Conservation (phyloP, 495 filamentous ascomycete species). For the Neurospora sp. region DNA sequence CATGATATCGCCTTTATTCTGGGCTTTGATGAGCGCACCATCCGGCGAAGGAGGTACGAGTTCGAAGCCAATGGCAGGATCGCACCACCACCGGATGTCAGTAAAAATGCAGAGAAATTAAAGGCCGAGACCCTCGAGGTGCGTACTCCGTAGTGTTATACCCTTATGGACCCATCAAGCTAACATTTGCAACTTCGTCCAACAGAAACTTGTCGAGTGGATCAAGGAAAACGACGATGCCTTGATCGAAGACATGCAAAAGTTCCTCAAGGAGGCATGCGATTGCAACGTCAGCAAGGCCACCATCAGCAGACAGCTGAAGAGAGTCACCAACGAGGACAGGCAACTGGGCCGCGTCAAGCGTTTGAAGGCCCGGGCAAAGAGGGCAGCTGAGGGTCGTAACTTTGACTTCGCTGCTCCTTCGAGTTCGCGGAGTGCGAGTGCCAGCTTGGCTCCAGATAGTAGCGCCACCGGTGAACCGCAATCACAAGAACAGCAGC, state of each 20-base stretch:
- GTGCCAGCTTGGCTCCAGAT: constrained; percentile 7
- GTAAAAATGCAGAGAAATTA: constrained; percentile 24
- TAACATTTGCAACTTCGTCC: not conserved
- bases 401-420: not conserved
- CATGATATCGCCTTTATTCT: constrained; percentile 18
- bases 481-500: constrained; percentile 2
- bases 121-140: constrained; percentile 18
- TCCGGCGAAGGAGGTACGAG: constrained; percentile 16
- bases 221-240: constrained; percentile 18
- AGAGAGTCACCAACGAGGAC: constrained; percentile 2
- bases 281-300: constrained; percentile 14
- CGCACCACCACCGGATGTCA: constrained; percentile 12
- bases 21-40: constrained; percentile 13
- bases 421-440: constrained; percentile 3
- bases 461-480: not conserved
- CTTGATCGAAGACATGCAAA: constrained; percentile 21
- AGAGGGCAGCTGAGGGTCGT: not conserved
- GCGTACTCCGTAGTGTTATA: not conserved
- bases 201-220: constrained; percentile 19
- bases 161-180: not conserved
- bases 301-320: constrained; percentile 11
- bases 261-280: constrained; percentile 13
- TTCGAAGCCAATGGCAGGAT: constrained; percentile 13
- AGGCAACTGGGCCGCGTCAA: not conserved
- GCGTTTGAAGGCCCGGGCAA: not conserved